Evolutionary conservation across 176 grass and related monocot genomes (phyloP).

Genomic region (Cenchrus purpureus): DNA sequence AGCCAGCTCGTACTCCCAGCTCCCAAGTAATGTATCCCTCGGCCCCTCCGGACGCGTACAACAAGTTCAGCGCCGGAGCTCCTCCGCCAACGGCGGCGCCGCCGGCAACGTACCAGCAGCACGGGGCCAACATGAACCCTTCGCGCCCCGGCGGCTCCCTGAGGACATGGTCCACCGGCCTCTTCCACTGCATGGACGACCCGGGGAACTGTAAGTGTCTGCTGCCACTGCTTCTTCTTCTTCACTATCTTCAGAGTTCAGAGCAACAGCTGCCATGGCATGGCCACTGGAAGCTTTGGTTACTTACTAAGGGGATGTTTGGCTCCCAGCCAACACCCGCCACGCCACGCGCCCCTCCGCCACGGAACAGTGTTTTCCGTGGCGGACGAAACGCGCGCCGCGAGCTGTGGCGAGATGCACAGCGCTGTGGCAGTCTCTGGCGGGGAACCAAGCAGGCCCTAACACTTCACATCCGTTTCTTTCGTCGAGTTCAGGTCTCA

Average conservation of each 20-base stretch:
- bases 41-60: slow-evolving; percentile 44
- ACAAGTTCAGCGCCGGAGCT: slow-evolving; percentile 40
- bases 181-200: slow-evolving; percentile 98
- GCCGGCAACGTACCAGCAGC: slow-evolving; percentile 49
- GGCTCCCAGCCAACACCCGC: no score
- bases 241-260: neutral
- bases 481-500: slow-evolving; percentile 62
- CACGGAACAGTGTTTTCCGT: no score
- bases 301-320: no score
- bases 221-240: neutral
- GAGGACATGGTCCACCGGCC: slow-evolving; percentile 80
- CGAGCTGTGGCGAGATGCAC: no score
- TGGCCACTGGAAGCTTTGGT: neutral
- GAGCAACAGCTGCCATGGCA: neutral
- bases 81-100: slow-evolving; percentile 48
- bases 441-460: no score
- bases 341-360: no score
- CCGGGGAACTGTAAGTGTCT: slow-evolving; percentile 82
- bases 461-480: neutral
- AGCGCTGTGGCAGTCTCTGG: no score
- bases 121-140: slow-evolving; percentile 54
- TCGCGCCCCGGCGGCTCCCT: slow-evolving; percentile 34
- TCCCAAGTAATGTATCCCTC: slow-evolving; percentile 67
- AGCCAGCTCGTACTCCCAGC: neutral
- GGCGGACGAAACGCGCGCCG: no score